Evolutionary conservation across 768 basidiomycete species (phyloP), one percentile per base, ranked within the genome.

Genomic region (Stropharia rugosoannulata): DNA sequence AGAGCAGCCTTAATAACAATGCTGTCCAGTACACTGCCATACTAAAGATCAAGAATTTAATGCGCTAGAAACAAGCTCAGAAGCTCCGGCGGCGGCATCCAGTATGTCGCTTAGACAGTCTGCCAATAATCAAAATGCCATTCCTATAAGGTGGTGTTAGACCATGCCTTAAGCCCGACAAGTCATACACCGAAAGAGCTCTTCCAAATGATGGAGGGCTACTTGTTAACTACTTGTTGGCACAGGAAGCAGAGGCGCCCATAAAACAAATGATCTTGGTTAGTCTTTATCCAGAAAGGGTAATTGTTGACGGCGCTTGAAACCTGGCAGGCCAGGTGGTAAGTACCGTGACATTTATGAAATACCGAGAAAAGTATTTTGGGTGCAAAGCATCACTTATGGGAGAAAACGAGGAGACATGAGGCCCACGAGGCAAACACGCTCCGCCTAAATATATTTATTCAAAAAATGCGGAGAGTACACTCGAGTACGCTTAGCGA

Each of bases 301-400:
- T 25, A 25, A 25, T 46, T 25, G 18, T 46, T 27, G 47, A 49
- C 47, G 9, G 47, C n/a, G 32, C 47, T 48, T 48, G 35, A 37
- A 29, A 35, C 18, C 5, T 10, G 36, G 29, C 6, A 38, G 55
- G 13, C 29, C n/a, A 12, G 49, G 29, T 27, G 15, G 48, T 32
- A 32, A 32, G 54, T 55, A 54, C 44, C 51, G 51, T 54, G 43
- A 47, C 47, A 53, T 42, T 38, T 12, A 54, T 46, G 32, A 38
- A 43, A 35, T 38, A 43, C 50, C 22, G 12, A 35, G 10, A 43
- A 43, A 35, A 54, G 45, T 54, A 38, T 50, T 49, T 59, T 56
- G 45, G 39, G 50, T 39, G 41, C 54, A 58, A 49, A 38, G 51
- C 16, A 45, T 22, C 47, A 49, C 19, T 60, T 50, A 59, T 51